phyloP scores from a whole-genome alignment of 2,329 filamentous ascomycete species.

The Neofusicoccum umdonicola region DNA sequence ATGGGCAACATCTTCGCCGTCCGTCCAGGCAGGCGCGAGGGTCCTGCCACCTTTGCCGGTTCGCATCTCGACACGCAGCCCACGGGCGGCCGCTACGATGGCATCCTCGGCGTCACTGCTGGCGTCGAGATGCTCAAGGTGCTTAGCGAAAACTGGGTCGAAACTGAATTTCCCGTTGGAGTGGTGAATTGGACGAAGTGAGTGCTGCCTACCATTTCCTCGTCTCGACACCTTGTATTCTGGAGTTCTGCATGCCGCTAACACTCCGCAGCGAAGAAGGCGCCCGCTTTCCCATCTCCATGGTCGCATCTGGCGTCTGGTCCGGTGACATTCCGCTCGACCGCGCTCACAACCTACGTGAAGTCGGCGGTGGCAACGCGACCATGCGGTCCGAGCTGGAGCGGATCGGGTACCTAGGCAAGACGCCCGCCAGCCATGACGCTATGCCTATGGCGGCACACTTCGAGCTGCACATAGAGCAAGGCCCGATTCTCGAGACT shows the following conservation, averaged over 20 bases:
- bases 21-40: constrained; percentile 59
- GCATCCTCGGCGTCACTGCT: constrained; percentile 71
- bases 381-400: constrained; percentile 68
- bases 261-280: constrained; percentile 65
- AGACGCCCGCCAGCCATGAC: constrained; percentile 54
- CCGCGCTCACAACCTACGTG: constrained; percentile 59
- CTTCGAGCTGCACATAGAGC: constrained; percentile 84
- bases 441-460: constrained; percentile 69
- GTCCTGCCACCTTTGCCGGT: constrained; percentile 66
- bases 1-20: constrained; percentile 83
- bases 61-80: constrained; percentile 61
- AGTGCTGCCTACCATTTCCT: constrained; percentile 16
- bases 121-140: constrained; percentile 71
- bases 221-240: neutral
- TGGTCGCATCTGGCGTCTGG: constrained; percentile 76
- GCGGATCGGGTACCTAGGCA: constrained; percentile 69
- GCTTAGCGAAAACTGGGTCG: constrained; percentile 64
- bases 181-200: constrained; percentile 78
- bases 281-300: constrained; percentile 73
- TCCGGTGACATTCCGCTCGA: constrained; percentile 64
- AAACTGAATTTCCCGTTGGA: constrained; percentile 70
- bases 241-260: neutral
- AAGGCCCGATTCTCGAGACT: constrained; percentile 71
- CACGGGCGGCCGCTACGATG: constrained; percentile 68
- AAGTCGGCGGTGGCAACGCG: constrained; percentile 59